Evolutionary conservation across 2,329 filamentous ascomycete genomes (phyloP).

Genomic region (Beauveria sp.): DNA sequence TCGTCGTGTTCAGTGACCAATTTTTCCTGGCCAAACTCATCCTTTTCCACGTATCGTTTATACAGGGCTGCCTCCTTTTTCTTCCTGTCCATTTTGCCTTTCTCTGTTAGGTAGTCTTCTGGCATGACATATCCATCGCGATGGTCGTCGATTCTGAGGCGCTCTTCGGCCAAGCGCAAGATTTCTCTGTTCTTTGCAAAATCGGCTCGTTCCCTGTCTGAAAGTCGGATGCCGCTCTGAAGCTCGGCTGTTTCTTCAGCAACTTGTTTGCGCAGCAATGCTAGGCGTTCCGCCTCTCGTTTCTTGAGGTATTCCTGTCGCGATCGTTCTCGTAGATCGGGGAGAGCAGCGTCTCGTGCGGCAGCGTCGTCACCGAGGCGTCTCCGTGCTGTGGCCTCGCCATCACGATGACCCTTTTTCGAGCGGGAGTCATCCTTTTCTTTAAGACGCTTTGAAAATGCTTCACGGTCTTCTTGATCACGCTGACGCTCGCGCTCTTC

Average conservation of each 20-base stretch:
- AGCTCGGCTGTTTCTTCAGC: constrained; percentile 79
- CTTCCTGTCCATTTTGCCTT: constrained; percentile 78
- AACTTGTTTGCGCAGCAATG: constrained; percentile 82
- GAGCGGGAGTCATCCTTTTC: constrained; percentile 63
- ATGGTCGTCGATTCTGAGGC: constrained; percentile 82
- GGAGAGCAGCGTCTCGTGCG: constrained; percentile 63
- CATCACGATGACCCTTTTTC: constrained; percentile 57
- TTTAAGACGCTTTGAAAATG: constrained; percentile 68
- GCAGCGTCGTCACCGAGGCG: constrained; percentile 45
- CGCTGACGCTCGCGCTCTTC: constrained; percentile 51
- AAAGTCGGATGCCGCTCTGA: constrained; percentile 65
- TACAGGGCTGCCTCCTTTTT: constrained; percentile 87
- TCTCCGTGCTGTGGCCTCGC: constrained; percentile 50
- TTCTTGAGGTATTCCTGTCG: constrained; percentile 92
- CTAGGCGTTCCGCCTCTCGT: constrained; percentile 76
- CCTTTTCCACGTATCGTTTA: constrained; percentile 79
- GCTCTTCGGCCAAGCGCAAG: constrained; percentile 72
- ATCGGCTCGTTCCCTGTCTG: constrained; percentile 72
- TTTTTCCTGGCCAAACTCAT: constrained; percentile 80
- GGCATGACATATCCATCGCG: constrained; percentile 88
- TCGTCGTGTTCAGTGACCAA: constrained; percentile 92
- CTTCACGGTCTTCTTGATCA: constrained; percentile 69
- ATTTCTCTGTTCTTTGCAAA: constrained; percentile 85
- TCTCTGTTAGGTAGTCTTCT: constrained; percentile 90
- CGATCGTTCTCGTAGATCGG: constrained; percentile 73